phyloP scores from a whole-genome alignment of 495 filamentous ascomycete genomes.

The Penicillium pancosmium region DNA sequence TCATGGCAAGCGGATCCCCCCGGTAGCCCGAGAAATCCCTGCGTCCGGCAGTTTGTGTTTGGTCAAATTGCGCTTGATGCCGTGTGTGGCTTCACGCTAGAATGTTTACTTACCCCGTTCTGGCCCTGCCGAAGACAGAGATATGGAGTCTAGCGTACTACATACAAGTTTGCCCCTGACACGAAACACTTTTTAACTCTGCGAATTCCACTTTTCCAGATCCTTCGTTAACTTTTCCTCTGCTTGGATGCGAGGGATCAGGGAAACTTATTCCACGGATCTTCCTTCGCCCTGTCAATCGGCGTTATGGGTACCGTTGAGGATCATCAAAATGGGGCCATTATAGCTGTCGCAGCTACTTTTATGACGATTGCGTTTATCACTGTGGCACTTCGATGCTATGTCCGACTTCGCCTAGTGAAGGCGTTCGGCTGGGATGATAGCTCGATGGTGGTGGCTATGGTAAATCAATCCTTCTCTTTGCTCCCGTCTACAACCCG shows the following conservation, averaged over 20 bases:
- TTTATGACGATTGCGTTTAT: constrained; percentile 21
- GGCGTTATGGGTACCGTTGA: background rate
- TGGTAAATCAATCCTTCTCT: constrained; percentile 16
- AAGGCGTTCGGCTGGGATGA: constrained; percentile 36
- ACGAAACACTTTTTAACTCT: background rate
- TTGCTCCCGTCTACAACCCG: constrained; percentile 9
- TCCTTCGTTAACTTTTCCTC: background rate
- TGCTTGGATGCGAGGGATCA: background rate
- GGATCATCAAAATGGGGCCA: constrained; percentile 8
- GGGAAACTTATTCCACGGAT: background rate
- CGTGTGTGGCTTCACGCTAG: constrained; percentile 3
- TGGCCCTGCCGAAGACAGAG: background rate
- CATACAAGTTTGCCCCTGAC: constrained; percentile 1
- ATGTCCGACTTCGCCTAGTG: constrained; percentile 29
- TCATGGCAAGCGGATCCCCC: background rate
- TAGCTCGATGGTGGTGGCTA: constrained; percentile 26
- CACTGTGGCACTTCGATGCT: constrained; percentile 25
- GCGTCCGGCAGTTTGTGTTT: background rate
- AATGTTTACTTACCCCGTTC: background rate
- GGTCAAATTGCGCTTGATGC: background rate
- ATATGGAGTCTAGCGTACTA: background rate
- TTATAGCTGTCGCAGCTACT: constrained; percentile 22
- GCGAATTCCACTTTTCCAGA: background rate
- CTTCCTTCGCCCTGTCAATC: background rate
- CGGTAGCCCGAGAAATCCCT: background rate